Evolutionary conservation across 352 stramenopile species (phyloP).

Genomic region (Globisporangium acanthophoron): DNA sequence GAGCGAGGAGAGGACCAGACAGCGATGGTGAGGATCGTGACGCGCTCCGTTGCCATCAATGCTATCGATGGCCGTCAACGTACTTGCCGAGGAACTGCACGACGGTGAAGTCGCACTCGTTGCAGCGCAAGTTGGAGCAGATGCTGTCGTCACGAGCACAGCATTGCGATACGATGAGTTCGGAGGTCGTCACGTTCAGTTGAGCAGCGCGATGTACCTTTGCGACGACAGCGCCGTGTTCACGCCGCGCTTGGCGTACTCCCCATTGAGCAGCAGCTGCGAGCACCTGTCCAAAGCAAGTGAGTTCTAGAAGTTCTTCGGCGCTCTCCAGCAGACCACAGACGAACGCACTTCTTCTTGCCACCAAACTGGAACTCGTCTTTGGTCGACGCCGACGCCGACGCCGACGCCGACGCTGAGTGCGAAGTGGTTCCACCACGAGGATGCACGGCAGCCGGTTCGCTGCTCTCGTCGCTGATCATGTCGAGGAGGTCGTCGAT

Average conservation of each 20-base stretch:
- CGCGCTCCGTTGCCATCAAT: background rate
- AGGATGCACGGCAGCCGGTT: constrained; percentile 25
- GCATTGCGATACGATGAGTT: background rate
- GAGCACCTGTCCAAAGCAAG: constrained; percentile 32
- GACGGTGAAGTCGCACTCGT: constrained; percentile 78
- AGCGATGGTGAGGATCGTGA: background rate
- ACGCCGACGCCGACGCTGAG: constrained; percentile 7
- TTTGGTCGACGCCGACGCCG: constrained; percentile 12
- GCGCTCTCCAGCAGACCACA: too few relatives aligned
- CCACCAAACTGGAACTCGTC: constrained; percentile 32
- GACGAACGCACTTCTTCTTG: constrained; percentile 49
- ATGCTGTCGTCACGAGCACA: constrained; percentile 19
- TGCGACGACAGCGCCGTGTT: constrained; percentile 50
- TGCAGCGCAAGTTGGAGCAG: constrained; percentile 74
- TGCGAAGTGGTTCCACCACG: background rate
- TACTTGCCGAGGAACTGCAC: constrained; percentile 73
- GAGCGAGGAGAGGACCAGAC: background rate
- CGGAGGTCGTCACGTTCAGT: background rate
- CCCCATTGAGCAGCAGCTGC: constrained; percentile 46
- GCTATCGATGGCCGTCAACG: constrained; percentile 5
- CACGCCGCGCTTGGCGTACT: constrained; percentile 46
- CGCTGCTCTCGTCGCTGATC: constrained; percentile 44
- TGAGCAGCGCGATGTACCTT: constrained; percentile 19
- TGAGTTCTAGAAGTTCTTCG: background rate
- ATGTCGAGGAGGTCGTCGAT: constrained; percentile 76